Evolutionary conservation across 1,284 basidiomycete genomes (phyloP).

Genomic region (Melampsora americana): DNA sequence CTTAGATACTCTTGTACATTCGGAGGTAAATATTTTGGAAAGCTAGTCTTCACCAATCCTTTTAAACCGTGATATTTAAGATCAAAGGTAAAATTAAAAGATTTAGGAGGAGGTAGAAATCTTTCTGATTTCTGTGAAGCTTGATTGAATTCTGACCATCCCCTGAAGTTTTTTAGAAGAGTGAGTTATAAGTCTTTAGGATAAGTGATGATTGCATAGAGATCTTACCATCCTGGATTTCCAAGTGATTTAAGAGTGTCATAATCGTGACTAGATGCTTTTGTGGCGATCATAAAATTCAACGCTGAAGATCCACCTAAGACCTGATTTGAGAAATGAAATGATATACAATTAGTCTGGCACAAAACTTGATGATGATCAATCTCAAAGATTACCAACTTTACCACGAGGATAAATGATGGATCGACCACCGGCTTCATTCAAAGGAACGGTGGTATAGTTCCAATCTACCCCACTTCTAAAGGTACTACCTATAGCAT

Average conservation of each 20-base stretch:
- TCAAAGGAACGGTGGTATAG: conserved; percentile 26
- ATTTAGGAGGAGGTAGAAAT: conserved; percentile 4
- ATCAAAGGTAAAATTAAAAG: conserved; percentile 10
- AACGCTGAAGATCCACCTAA: conserved; percentile 42
- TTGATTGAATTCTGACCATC: conserved; percentile 31
- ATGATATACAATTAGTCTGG: not conserved
- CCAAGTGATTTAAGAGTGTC: conserved; percentile 33
- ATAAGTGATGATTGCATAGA: not conserved
- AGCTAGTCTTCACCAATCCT: conserved; percentile 7
- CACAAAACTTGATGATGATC: too few species aligned
- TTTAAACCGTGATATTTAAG: conserved; percentile 1
- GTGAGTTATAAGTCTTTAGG: not conserved
- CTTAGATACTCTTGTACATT: conserved; percentile 20
- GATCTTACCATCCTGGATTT: conserved; percentile 32
- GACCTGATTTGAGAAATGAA: conserved; percentile 5
- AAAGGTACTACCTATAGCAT: conserved; percentile 13
- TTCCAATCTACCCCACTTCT: conserved; percentile 31
- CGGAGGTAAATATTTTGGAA: conserved; percentile 38
- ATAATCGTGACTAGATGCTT: conserved; percentile 28
- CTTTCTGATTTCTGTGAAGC: conserved; percentile 34
- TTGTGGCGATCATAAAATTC: conserved; percentile 36
- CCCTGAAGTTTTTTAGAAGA: conserved; percentile 1
- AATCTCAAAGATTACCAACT: too few species aligned
- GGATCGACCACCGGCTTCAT: conserved; percentile 1
- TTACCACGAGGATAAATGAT: conserved; percentile 32